Evolutionary conservation across 352 stramenopile species (phyloP).

Genomic region (Phytopythium oedochilum): DNA sequence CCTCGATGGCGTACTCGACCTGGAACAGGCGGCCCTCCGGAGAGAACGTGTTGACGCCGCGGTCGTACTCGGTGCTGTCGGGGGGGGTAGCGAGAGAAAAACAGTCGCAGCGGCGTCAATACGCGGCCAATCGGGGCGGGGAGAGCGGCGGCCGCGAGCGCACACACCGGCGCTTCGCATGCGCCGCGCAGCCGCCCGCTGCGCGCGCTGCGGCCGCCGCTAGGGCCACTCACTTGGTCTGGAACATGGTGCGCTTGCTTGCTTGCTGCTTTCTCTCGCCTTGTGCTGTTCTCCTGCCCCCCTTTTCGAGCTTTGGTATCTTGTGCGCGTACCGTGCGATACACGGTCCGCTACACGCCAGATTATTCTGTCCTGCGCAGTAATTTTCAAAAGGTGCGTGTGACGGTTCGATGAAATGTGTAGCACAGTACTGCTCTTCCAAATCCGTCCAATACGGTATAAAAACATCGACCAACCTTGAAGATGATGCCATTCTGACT

Average conservation of each 20-base stretch:
- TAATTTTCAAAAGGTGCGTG: too few relatives aligned
- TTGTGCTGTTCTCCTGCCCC: slow-evolving; percentile 23
- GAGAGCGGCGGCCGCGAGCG: not conserved
- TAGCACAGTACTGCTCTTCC: too few relatives aligned
- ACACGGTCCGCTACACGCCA: not conserved
- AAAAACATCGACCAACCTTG: too few relatives aligned
- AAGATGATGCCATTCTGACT: too few relatives aligned
- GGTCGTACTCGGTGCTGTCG: slow-evolving; percentile 98
- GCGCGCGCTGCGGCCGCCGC: not conserved
- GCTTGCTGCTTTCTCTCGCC: slow-evolving; percentile 3
- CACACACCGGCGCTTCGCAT: not conserved
- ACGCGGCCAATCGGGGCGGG: not conserved
- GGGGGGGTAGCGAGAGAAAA: not conserved
- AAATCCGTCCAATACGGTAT: too few relatives aligned
- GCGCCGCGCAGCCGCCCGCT: too few relatives aligned
- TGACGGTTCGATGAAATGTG: too few relatives aligned
- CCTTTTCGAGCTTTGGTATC: slow-evolving; percentile 1
- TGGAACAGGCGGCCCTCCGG: slow-evolving; percentile 99
- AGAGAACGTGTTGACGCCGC: slow-evolving; percentile 99
- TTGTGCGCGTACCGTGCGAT: not conserved
- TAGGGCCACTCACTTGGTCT: slow-evolving; percentile 42
- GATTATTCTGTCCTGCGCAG: not conserved
- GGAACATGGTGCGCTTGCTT: slow-evolving; percentile 40
- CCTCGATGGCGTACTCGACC: slow-evolving; percentile 98
- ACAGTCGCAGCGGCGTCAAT: not conserved